Base-by-base conservation (phyloP, 2,329 filamentous ascomycete species). In the Pseudocercospora fuligena region DNA sequence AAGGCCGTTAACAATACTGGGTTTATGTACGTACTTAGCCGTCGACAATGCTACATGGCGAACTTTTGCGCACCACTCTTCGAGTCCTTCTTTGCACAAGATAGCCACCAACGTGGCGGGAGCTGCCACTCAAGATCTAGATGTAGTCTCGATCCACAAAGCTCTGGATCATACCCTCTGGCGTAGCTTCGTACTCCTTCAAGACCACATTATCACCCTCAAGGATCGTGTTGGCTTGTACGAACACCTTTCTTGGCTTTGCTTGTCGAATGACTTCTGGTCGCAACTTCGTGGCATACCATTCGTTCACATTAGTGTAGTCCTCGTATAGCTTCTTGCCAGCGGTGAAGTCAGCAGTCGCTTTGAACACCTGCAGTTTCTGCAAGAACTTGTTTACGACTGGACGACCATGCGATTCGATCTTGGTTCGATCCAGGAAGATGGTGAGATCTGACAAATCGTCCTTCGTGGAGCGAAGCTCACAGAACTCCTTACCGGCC, bases 341-440 rank as follows among this genome's bases (percentile, higher is more conserved):
- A 1, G 85, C 86, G 72, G 90, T 86, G 19, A 94, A 85, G 77
- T 98, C 93, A 6, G 93, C 94, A 0, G 93, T 97, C 4, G 90
- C 88, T 84, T 97, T 97, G 85, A 92, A 97, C 70, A 97, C 85
- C 79, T 97, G 94, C 69, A 98, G 82, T 80, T 96, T 95, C 82
- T 96, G 93, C 60, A 98, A 84, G 77, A 96, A 97, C 60, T 89
- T 87, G 73, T 92, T 92, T 21, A 98, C 92, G 2, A 94, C 92
- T 49, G 91, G 89, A 1, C 93, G 89, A 21, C 94, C 94, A 14
- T 91, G 88, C 0, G 89, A 92, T 36, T 95, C 83, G 72, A 97
- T 97, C 84, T 97, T 95, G 71, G 85, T 89, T 46, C 93, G 90
- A 80, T 97, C 93, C 27, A 98, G 84, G 68, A 88, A 88, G 75